Base-by-base conservation (phyloP, 352 stramenopile species). In the Globisporangium ultimum region DNA sequence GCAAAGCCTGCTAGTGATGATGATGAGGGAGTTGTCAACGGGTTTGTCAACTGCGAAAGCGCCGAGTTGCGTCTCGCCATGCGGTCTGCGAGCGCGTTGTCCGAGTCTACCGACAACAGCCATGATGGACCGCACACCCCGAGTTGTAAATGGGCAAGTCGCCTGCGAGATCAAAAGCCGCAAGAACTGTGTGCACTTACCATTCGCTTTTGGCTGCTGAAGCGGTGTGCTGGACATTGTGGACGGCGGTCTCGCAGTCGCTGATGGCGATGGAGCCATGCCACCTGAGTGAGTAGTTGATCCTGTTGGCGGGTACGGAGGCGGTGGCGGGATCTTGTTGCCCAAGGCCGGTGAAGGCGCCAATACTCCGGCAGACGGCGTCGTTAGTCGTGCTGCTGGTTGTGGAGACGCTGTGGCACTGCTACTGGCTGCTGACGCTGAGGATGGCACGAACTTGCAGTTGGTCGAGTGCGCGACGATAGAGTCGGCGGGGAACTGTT, bases 381-480 rank as follows among this genome's bases (percentile, higher is more conserved):
- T 14, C 8, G 17, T 12, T 11, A 17, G 8, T 21, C 20, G 51
- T 15, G 51, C 28, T 10, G 20, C n/a, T 53, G 55, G 36, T 34
- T 41, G n/a, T 48, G 45, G 10, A 41, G 18, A 11, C 22, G 14
- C 5, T 15, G 36, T 9, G 5, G 13, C 36, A 38, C n/a, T 45
- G 1, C 41, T 14, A 13, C 14, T 21, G 38, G 6, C n/a, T 15
- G 18, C 42, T 54, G 18, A 36, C 38, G 14, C 34, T 42, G 48
- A 15, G 1, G 40, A n/a, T 12, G 71, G 70, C 2, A 80, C 66
- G 32, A 75, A 84, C 42, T 85, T 89, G 68, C 84, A 93, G 41
- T 61, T 84, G 0, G 76, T 89, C 8, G 79, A 89, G 55, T 93
- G 84, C 1, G 75, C 70, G 41, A 90, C 80, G 40, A 91, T 91